Base-by-base conservation (phyloP, 495 filamentous ascomycete genomes). In the Neurospora intermedia region DNA sequence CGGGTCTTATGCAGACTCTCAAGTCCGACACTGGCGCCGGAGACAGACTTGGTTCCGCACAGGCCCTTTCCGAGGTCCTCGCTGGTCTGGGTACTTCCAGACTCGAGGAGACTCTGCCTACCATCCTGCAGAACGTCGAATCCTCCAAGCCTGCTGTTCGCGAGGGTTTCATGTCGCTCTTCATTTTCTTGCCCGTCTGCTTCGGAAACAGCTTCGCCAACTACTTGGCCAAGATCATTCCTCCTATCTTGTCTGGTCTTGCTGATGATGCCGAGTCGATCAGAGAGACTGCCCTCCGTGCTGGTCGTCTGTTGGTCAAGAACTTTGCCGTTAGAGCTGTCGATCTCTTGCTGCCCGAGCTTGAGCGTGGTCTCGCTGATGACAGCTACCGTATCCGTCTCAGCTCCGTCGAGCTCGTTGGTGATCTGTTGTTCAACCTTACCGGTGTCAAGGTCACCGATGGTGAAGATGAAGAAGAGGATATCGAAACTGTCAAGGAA, bases 121-220 rank as follows among this genome's bases (percentile, higher is more conserved):
- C 96, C 8, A 97, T 99, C 74, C 83, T 99, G 38, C 96, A 99
- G 78, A 99, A 99, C 76, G 94, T 96, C 70, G 89, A 92, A 75
- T 98, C 96, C 78, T 87, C 93, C 70, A 98, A 97, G 81, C 81
- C 96, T 23, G 87, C 93, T 74, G 93, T 98, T 73, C 90, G 96
- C 74, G 96, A 99, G 85, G 96, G 96, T 43, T 99, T 98, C 86
- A 99, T 99, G 96, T 97, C 96, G 39, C 87, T 99, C 48, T 99
- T 99, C 83, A 98, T 99, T 75, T 99, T 97, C 87, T 89, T 99
- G 82, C 96, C 96, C 20, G 96, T 96, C 72, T 99, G 96, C 82
- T 99, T 99, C 79, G 96, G 96, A 76, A 98, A 98, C 86, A 97
- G 94, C 84, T 99, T 99, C 80, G 93, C 96, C 74, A 91, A 92